A percentile compares a stretch with the other conserved stretches of the same genome.
These are phyloP conservation scores for Hamamelis virginiana DNA, from an alignment of 164 flowering plant genomes.

Conservation along the genomic window DNA sequence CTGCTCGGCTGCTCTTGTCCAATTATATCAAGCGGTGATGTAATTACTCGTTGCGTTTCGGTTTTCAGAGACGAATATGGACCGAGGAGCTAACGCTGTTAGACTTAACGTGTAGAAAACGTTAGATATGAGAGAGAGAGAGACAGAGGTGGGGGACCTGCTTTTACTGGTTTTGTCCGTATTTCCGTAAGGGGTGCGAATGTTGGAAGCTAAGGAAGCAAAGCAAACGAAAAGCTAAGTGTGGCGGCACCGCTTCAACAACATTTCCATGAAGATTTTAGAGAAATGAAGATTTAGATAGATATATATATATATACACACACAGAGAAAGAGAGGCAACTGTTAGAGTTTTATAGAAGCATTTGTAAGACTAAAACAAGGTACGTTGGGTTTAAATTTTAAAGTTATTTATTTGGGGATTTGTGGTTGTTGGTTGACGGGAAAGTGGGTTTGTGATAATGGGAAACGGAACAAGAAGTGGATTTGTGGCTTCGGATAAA, in stretches of 20 bases:
- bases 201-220: conserved; percentile 81
- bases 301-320: background rate
- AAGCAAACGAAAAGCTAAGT: conserved; percentile 24
- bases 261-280: background rate
- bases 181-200: conserved; percentile 38
- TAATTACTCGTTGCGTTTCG: too few relatives aligned
- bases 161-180: conserved; percentile 25
- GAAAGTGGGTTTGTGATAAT: conserved; percentile 13
- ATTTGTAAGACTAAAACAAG: too few relatives aligned
- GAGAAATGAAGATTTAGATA: background rate
- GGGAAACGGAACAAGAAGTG: conserved; percentile 20
- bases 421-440: conserved; percentile 7
- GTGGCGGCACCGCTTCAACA: conserved; percentile 46
- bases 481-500: conserved; percentile 26
- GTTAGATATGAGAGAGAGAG: conserved; percentile 5
- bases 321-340: too few relatives aligned
- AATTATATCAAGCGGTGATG: too few relatives aligned
- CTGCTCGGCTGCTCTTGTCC: too few relatives aligned
- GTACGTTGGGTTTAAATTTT: too few relatives aligned
- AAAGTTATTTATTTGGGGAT: background rate
- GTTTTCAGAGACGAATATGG: too few relatives aligned
- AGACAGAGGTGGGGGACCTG: conserved; percentile 6
- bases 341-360: too few relatives aligned
- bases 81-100: too few relatives aligned
- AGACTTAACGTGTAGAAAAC: too few relatives aligned